Evolutionary conservation across 108 stramenopile species (phyloP), one percentile per base, ranked within the genome.

Genomic region (Bacterosira constricta): DNA sequence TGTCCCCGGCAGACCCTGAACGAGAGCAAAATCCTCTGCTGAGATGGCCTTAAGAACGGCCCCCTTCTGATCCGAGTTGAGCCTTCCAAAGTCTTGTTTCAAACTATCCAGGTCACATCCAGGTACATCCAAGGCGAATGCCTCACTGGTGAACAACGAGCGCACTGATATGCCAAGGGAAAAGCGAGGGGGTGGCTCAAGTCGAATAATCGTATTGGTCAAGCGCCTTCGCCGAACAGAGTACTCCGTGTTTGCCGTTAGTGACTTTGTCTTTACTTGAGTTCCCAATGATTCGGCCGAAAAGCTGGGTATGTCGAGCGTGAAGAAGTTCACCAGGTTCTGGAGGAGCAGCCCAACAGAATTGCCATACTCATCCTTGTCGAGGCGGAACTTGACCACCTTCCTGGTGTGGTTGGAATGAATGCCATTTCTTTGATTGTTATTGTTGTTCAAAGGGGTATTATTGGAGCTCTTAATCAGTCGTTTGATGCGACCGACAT

Each of bases 1-100:
- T 10, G 94, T 96, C 27, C 96, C 83, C 8, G 74, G 77, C 23
- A 79, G 36, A 11, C 77, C 93, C 74, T 94, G 93, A 37, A 97
- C 80, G 2, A 96, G 32, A 30, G 85, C 60, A 56, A 94, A 97
- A 66, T 95, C 92, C 66, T 88, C 77, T 8, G 86, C 80, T 30
- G 81, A 64, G 1, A 96, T 42, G 20, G 91, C 77, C 66, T 87
- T 91, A 17, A 76, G 35, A 34, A 90, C 88, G 18, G 96, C 94
- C 37, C 53, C 44, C 46, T 82, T 81, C 52, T 97, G 21, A 51
- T 92, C 94, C 1, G 62, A 49, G 66, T 97, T 97, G 0, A 94
- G 77, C 47, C 34, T 49, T 20, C 31, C 41, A 64, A 86, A 94
- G 53, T 94, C 94, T 38, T 25, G 27, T 26, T 51, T 72, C 20